Base-by-base conservation (phyloP, 495 filamentous ascomycete species). In the Penicillium pancosmium region DNA sequence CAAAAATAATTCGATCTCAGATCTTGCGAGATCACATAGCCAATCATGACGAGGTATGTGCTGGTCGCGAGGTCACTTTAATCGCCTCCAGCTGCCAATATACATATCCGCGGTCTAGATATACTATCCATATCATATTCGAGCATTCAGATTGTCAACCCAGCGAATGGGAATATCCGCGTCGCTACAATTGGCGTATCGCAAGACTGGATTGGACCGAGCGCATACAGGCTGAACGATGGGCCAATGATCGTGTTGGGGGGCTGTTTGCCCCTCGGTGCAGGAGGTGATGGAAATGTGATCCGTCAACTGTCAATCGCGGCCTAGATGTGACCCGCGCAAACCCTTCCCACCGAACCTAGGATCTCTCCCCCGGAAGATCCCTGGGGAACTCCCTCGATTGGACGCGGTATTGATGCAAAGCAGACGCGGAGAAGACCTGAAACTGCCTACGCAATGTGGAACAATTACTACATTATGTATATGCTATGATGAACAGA, bases 261-360 rank as follows among this genome's bases (percentile, higher is more conserved):
- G n/a, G 19, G 18, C 49, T 47, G 25, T 55, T 57, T 55, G 31
- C 16, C 40, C 58, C 38, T 52, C 35, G 21, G 46, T 48, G 46
- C 46, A 48, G 19, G 58, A 21, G 38, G 21, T 10, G 18, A 48
- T 23, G 52, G 18, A 16, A 46, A 66, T 68, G 57, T 69, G 67
- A 69, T 63, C 44, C 57, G 34, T 68, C 67, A 36, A 68, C 35
- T 60, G 61, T 66, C 63, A 61, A 51, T 21, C 36, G 48, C 13
- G 56, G 44, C 34, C 9, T 21, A 34, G 27, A 31, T 31, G 27
- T 16, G 16, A 2, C 13, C 51, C 16, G 10, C 43, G 25, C 16
- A 7, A 23, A 47, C 44, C 41, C 36, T 33, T 33, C 8, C 27
- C 27, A 51, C 55, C 50, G 51, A 57, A 54, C 53, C 57, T 60